Percentiles rank a stretch among this genome's conserved stretches.
These are phyloP conservation scores for Aphanomyces astaci DNA, from an alignment of 352 stramenopile species.

Conservation along the genomic window DNA sequence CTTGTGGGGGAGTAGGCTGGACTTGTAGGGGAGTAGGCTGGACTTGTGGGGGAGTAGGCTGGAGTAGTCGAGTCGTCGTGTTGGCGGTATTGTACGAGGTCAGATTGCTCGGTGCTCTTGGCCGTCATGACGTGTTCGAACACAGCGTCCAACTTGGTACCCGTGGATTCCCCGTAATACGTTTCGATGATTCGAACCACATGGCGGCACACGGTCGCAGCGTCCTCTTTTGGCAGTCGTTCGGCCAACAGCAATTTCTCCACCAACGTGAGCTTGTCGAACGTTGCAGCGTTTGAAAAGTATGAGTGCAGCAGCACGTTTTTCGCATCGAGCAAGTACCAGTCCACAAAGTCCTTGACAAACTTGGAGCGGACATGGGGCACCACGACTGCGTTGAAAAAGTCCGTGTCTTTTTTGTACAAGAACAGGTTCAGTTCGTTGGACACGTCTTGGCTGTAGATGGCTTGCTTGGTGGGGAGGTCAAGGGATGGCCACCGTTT, in stretches of 20 bases:
- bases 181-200: slow-evolving; percentile 31
- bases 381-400: slow-evolving; percentile 34
- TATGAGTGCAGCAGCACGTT: slow-evolving; percentile 26
- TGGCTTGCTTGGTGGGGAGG: slow-evolving; percentile 25
- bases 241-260: slow-evolving; percentile 41
- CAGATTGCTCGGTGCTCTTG: slow-evolving; percentile 6
- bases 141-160: background rate
- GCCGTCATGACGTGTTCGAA: slow-evolving; percentile 20
- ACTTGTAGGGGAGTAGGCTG: background rate
- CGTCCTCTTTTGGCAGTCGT: slow-evolving; percentile 23
- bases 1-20: background rate
- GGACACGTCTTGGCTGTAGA: slow-evolving; percentile 40
- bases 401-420: slow-evolving; percentile 39
- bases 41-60: background rate
- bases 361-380: slow-evolving; percentile 40
- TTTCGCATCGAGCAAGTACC: slow-evolving; percentile 38
- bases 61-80: background rate
- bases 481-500: slow-evolving; percentile 29
- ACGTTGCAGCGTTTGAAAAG: slow-evolving; percentile 29
- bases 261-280: slow-evolving; percentile 31
- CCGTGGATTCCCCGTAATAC: slow-evolving; percentile 22
- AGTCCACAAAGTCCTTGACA: slow-evolving; percentile 46
- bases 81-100: background rate
- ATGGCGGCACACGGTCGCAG: slow-evolving; percentile 27
- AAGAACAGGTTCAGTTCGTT: slow-evolving; percentile 56